Conservation (phyloP, 257 asterid genomes). For the Nicotiana tomentosiformis region DNA sequence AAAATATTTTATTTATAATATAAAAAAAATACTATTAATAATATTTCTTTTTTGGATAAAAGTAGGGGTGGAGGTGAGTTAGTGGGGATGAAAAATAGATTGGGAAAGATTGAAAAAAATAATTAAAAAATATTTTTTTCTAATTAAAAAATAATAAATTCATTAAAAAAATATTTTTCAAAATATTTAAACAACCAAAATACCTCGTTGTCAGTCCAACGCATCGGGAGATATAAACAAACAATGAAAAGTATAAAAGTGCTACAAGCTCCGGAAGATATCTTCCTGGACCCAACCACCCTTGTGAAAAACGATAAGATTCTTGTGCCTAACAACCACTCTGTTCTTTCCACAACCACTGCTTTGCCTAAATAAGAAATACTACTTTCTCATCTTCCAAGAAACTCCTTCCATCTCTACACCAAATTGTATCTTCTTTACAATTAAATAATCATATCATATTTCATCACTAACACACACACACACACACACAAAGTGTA, state of each 20-base stretch:
- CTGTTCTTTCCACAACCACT: not conserved
- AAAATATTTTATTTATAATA: too few relatives aligned
- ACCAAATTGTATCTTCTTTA: not conserved
- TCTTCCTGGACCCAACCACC: not conserved
- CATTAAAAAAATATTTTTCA: too few relatives aligned
- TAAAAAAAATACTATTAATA: too few relatives aligned
- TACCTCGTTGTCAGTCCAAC: not conserved
- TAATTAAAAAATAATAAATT: too few relatives aligned
- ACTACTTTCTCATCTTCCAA: not conserved
- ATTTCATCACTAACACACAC: not conserved
- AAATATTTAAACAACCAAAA: too few relatives aligned
- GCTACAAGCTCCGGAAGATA: not conserved
- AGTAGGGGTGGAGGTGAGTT: too few relatives aligned
- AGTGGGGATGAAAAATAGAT: too few relatives aligned
- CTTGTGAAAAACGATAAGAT: constrained; percentile 5
- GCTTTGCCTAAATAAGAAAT: too few relatives aligned
- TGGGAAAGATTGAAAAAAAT: too few relatives aligned
- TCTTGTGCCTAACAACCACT: not conserved
- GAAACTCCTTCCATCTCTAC: not conserved
- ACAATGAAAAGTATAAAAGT: not conserved
- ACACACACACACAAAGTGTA: not conserved
- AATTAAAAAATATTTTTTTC: too few relatives aligned
- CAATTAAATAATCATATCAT: not conserved
- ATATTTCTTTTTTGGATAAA: too few relatives aligned
- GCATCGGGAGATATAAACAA: not conserved